Conservation (phyloP, 2,329 filamentous ascomycete genomes). For the Epichloe amarillans region DNA sequence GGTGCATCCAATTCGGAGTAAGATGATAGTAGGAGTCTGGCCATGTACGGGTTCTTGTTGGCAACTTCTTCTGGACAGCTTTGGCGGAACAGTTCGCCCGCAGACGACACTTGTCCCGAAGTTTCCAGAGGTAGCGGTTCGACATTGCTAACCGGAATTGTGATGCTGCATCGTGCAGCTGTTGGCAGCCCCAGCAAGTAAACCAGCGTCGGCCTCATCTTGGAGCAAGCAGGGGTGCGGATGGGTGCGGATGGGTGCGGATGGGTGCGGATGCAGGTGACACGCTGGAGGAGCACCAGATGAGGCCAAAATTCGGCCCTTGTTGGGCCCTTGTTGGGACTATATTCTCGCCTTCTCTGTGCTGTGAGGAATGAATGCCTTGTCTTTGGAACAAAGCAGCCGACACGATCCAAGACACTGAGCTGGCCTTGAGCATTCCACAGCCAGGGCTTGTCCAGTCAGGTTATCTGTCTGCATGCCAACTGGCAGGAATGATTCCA, state of each 20-base stretch:
- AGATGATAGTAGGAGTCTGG: conserved; percentile 18
- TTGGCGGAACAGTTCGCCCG: conserved; percentile 16
- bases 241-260: too few relatives aligned
- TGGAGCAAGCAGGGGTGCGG: neutral
- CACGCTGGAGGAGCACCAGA: neutral
- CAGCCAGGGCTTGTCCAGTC: neutral
- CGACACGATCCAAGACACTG: too few relatives aligned
- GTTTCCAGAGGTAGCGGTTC: conserved; percentile 14
- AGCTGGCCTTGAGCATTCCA: neutral
- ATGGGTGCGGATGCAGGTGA: neutral
- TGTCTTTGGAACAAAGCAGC: neutral
- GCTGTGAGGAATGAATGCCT: neutral
- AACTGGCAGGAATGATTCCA: too few relatives aligned
- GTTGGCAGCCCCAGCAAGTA: conserved; percentile 4
- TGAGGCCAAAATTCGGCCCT: neutral
- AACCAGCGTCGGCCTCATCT: conserved; percentile 1
- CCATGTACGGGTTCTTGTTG: conserved; percentile 9
- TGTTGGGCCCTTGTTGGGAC: too few relatives aligned
- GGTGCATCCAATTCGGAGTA: conserved; percentile 11
- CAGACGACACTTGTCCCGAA: conserved; percentile 13
- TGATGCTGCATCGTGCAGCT: conserved; percentile 7
- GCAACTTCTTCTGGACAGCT: conserved; percentile 22
- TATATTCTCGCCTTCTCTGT: neutral
- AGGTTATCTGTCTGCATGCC: too few relatives aligned
- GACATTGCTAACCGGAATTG: conserved; percentile 15